These are phyloP conservation scores for Agastache rugosa DNA, from an alignment of 257 asterid genomes.

Conservation along the genomic window DNA sequence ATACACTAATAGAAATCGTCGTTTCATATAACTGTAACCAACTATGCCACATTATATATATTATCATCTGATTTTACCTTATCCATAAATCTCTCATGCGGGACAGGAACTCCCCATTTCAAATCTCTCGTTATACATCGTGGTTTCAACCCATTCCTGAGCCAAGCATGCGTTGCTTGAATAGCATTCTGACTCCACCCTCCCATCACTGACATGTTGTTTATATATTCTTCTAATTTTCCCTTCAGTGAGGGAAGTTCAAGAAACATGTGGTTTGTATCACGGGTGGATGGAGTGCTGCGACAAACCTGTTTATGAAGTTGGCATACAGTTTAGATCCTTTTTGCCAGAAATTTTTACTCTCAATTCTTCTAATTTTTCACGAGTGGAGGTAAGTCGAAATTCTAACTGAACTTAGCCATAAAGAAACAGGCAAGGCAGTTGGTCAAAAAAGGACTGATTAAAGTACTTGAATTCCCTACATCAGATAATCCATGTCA, in stretches of 20 bases:
- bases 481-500: conserved; percentile 15
- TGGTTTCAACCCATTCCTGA: conserved; percentile 75
- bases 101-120: conserved; percentile 99
- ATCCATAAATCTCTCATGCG: conserved; percentile 76
- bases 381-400: too few species aligned
- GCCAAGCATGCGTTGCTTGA: conserved; percentile 86
- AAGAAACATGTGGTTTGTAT: conserved; percentile 87
- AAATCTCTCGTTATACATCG: conserved; percentile 92
- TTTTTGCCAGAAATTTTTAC: neutral
- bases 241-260: conserved; percentile 86
- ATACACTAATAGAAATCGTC: neutral
- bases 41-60: neutral
- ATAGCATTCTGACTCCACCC: conserved; percentile 98
- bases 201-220: conserved; percentile 73
- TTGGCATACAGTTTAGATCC: conserved; percentile 20
- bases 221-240: conserved; percentile 67
- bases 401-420: too few species aligned
- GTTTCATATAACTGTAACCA: neutral
- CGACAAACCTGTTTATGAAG: conserved; percentile 66
- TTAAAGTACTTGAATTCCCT: neutral
- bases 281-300: conserved; percentile 65
- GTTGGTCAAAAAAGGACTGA: neutral
- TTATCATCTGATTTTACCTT: conserved; percentile 57
- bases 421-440: too few species aligned
- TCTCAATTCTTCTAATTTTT: too few species aligned